phyloP scores from a whole-genome alignment of 306 rosid genomes.

The Ochetophila trinervis region DNA sequence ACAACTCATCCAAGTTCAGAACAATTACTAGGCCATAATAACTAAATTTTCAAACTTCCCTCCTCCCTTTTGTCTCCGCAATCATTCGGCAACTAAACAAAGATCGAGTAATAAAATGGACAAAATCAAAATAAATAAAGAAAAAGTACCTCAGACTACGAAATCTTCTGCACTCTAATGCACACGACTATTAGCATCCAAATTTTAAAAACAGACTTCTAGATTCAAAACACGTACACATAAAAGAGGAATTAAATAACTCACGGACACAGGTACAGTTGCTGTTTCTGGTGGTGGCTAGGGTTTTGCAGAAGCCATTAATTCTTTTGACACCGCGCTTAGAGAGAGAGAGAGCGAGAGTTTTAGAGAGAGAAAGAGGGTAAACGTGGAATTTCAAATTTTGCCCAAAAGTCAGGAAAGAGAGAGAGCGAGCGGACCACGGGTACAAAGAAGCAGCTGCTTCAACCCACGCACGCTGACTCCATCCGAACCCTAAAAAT shows the following conservation, averaged over 20 bases:
- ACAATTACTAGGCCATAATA: slow-evolving; percentile 1
- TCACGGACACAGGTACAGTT: slow-evolving; percentile 28
- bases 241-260: slow-evolving; percentile 12
- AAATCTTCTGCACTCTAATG: neutral
- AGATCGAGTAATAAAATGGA: neutral
- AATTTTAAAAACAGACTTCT: neutral
- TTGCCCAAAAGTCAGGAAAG: slow-evolving; percentile 34
- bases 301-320: slow-evolving; percentile 61
- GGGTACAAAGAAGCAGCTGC: slow-evolving; percentile 24
- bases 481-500: slow-evolving; percentile 19
- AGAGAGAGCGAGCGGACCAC: slow-evolving; percentile 30
- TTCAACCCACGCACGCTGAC: slow-evolving; percentile 41
- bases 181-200: neutral
- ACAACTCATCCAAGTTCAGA: slow-evolving; percentile 10
- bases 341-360: slow-evolving; percentile 14
- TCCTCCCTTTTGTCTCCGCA: neutral
- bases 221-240: neutral
- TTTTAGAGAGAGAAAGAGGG: neutral
- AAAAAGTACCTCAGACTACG: neutral
- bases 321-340: slow-evolving; percentile 9
- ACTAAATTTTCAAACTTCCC: neutral
- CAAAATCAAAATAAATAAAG: slow-evolving; percentile 9
- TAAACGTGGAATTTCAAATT: slow-evolving; percentile 15
- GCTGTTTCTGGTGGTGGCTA: slow-evolving; percentile 49
- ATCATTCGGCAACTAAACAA: slow-evolving; percentile 16